phyloP scores from a whole-genome alignment of 2,329 filamentous ascomycete species.

The Talaromyces sp. region DNA sequence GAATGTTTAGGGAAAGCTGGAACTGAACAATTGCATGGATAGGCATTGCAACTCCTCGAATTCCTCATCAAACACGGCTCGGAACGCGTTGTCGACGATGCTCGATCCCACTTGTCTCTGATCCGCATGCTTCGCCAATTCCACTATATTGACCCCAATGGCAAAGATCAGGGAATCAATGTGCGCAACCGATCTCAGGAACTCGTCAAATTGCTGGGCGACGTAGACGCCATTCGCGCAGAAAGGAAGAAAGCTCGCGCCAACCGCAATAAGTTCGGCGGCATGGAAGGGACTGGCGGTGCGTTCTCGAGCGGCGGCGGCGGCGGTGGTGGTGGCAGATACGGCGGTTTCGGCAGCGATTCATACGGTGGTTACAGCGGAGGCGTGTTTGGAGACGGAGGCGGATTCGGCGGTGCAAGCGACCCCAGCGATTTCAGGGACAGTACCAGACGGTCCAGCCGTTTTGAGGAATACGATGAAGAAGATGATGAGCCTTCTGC shows the following conservation, averaged over 20 bases:
- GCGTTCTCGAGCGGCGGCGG: constrained; percentile 58
- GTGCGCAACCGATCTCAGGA: constrained; percentile 96
- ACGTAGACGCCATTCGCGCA: constrained; percentile 55
- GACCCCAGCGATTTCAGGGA: constrained; percentile 70
- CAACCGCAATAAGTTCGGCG: constrained; percentile 92
- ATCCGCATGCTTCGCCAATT: constrained; percentile 99
- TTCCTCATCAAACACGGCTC: constrained; percentile 98
- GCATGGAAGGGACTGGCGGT: constrained; percentile 71
- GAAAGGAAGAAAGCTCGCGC: constrained; percentile 82
- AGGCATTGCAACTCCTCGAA: constrained; percentile 85
- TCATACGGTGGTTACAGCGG: constrained; percentile 67
- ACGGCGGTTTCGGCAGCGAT: constrained; percentile 90
- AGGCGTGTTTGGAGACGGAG: constrained; percentile 89
- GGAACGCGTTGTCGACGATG: constrained; percentile 95
- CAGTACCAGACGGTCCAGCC: constrained; percentile 60
- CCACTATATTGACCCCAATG: constrained; percentile 92
- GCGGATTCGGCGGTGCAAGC: constrained; percentile 72
- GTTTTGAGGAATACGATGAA: constrained; percentile 97
- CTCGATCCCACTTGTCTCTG: constrained; percentile 87
- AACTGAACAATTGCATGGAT: background rate
- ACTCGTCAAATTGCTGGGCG: constrained; percentile 84
- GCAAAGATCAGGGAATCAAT: constrained; percentile 97
- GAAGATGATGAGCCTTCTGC: constrained; percentile 69
- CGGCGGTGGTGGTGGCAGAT: constrained; percentile 58
- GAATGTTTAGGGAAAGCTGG: background rate